These are phyloP conservation scores for Nematocida sp. DNA, from an alignment of 371 early-diverging fungal genomes.

Conservation along the genomic window DNA sequence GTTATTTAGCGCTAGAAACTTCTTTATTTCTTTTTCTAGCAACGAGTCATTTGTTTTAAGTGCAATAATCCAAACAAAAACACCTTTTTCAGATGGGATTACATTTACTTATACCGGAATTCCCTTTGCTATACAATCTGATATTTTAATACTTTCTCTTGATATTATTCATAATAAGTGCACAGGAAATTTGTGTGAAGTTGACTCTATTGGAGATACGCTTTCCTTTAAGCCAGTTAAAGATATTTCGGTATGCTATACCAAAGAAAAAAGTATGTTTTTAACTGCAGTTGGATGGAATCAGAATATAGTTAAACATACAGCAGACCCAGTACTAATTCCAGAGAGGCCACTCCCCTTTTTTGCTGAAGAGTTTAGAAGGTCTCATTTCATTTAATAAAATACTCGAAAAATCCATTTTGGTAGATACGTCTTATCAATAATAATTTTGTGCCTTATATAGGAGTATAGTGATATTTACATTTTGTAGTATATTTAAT, in stretches of 20 bases:
- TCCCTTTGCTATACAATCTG: background rate
- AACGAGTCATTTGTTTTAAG: background rate
- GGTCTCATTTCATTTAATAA: conserved; percentile 1
- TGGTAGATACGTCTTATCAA: too few species aligned
- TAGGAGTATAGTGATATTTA: too few species aligned
- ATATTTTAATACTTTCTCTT: background rate
- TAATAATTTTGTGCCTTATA: too few species aligned
- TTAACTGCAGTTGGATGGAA: conserved; percentile 44
- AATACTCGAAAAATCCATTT: too few species aligned
- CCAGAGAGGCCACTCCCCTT: conserved; percentile 42
- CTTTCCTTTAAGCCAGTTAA: background rate
- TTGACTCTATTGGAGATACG: conserved; percentile 11
- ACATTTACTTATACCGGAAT: conserved; percentile 12
- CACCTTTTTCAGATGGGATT: background rate
- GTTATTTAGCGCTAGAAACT: background rate
- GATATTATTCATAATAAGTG: background rate
- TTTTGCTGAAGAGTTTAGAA: conserved; percentile 38
- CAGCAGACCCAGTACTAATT: background rate
- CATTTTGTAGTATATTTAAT: too few species aligned
- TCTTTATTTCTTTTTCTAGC: background rate
- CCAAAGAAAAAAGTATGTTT: background rate
- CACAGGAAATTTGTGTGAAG: background rate
- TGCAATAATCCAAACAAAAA: conserved; percentile 9
- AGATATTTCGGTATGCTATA: background rate
- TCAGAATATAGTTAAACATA: background rate